Evolutionary conservation across 1,139 yeast genomes (phyloP).

Genomic region (Taphrina wiesneri): DNA sequence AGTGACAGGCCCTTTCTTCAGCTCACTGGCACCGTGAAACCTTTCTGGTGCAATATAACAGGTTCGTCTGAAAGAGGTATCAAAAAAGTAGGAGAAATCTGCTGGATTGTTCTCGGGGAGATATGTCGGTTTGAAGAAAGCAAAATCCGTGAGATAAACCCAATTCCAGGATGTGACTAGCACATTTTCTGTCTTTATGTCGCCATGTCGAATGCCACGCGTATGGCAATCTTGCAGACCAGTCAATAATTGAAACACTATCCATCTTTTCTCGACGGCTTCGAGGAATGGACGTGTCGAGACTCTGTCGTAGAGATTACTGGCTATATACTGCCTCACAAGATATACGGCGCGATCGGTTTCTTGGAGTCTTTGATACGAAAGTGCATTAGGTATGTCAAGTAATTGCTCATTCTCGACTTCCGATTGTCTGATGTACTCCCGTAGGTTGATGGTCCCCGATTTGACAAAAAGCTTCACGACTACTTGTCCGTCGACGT

Average conservation of each 20-base stretch:
- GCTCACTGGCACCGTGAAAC: slow-evolving; percentile 52
- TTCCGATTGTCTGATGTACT: not conserved
- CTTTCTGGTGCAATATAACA: slow-evolving; percentile 96
- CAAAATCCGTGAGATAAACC: slow-evolving; percentile 79
- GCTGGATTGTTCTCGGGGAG: slow-evolving; percentile 94
- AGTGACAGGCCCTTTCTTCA: slow-evolving; percentile 50
- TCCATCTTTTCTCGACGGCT: slow-evolving; percentile 77
- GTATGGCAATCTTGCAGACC: slow-evolving; percentile 66
- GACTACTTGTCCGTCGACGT: slow-evolving; percentile 65
- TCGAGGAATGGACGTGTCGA: slow-evolving; percentile 86
- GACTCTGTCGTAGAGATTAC: slow-evolving; percentile 80
- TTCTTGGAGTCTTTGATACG: slow-evolving; percentile 73
- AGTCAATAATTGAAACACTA: slow-evolving; percentile 72
- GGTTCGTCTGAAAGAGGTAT: slow-evolving; percentile 78
- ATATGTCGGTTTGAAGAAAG: slow-evolving; percentile 77
- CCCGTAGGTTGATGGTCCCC: slow-evolving; percentile 4
- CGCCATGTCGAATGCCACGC: slow-evolving; percentile 67
- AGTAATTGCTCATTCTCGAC: slow-evolving; percentile 48
- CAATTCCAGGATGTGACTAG: slow-evolving; percentile 88
- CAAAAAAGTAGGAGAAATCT: slow-evolving; percentile 89
- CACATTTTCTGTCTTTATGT: slow-evolving; percentile 84
- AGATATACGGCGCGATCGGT: slow-evolving; percentile 91
- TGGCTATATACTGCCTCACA: slow-evolving; percentile 74
- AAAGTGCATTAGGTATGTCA: slow-evolving; percentile 61
- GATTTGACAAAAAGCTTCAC: slow-evolving; percentile 85